Evolutionary conservation across 148 eudicot species (phyloP).

Genomic region (Fagopyrum tataricum): DNA sequence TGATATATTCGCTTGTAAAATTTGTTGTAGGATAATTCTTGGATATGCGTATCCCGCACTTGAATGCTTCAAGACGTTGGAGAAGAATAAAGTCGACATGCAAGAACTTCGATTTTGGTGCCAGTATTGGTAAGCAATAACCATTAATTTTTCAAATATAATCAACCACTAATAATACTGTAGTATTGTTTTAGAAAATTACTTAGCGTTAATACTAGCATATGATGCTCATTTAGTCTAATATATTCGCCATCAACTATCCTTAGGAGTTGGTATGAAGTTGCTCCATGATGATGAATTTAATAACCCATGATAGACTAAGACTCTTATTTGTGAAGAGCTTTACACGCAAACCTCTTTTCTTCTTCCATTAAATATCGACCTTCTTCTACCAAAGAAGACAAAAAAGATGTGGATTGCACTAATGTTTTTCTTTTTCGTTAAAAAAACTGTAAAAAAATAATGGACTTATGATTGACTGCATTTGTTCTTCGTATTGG

Average conservation of each 20-base stretch:
- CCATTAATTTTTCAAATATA: neutral
- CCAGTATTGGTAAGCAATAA: conserved; percentile 70
- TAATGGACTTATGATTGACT: neutral
- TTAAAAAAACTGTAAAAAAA: neutral
- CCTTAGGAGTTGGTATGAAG: neutral
- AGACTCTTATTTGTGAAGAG: neutral
- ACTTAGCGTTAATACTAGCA: no score
- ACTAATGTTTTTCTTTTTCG: neutral
- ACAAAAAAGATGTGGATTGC: conserved; percentile 5
- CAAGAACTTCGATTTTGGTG: conserved; percentile 93
- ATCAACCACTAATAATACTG: neutral
- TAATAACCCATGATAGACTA: neutral
- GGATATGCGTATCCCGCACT: conserved; percentile 96
- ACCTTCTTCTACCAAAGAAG: neutral
- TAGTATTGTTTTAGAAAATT: no score
- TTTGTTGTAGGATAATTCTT: conserved; percentile 50
- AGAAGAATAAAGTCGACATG: conserved; percentile 68
- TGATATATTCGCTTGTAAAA: neutral
- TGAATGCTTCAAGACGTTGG: conserved; percentile 86
- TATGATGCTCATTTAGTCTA: neutral
- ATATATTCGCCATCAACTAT: neutral
- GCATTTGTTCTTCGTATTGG: neutral
- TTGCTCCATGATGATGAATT: neutral
- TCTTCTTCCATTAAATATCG: conserved; percentile 1
- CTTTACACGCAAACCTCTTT: conserved; percentile 6